Conservation (phyloP, 2,329 filamentous ascomycete genomes). For the Kalaharituber pfeilii region DNA sequence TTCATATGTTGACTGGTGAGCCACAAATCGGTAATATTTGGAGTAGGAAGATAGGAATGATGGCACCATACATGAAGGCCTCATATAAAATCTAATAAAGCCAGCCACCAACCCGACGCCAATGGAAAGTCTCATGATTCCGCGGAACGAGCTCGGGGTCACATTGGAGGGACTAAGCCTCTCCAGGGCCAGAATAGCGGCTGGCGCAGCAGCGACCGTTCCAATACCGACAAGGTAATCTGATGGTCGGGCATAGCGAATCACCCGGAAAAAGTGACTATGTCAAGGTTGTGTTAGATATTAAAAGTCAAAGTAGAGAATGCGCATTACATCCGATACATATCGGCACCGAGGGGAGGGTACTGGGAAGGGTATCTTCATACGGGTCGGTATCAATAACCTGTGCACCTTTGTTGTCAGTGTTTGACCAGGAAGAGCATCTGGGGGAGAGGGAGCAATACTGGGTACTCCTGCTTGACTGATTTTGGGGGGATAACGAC, state of each 20-base stretch:
- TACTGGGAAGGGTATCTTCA: slow-evolving; percentile 26
- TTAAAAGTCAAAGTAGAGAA: no score
- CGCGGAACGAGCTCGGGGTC: slow-evolving; percentile 63
- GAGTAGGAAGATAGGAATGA: neutral
- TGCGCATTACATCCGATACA: neutral
- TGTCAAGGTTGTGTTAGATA: neutral
- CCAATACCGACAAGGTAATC: slow-evolving; percentile 60
- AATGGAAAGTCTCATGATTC: slow-evolving; percentile 61
- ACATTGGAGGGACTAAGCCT: slow-evolving; percentile 69
- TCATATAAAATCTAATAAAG: slow-evolving; percentile 70
- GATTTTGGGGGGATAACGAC: slow-evolving; percentile 56
- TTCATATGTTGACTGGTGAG: slow-evolving; percentile 19
- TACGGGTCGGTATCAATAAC: slow-evolving; percentile 81
- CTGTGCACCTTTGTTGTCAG: neutral
- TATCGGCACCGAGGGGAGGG: slow-evolving; percentile 3
- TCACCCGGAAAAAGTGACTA: slow-evolving; percentile 79
- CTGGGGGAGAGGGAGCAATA: slow-evolving; percentile 28
- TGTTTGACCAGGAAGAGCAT: neutral
- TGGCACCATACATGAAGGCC: slow-evolving; percentile 52
- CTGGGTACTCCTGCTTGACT: slow-evolving; percentile 69
- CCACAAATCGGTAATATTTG: neutral
- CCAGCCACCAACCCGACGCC: slow-evolving; percentile 58
- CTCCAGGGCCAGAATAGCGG: slow-evolving; percentile 62
- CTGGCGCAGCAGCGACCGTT: slow-evolving; percentile 54
- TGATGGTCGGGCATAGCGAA: slow-evolving; percentile 67